These are phyloP conservation scores for Talaromyces thailandensis DNA, from an alignment of 495 filamentous ascomycete genomes.

Conservation along the genomic window DNA sequence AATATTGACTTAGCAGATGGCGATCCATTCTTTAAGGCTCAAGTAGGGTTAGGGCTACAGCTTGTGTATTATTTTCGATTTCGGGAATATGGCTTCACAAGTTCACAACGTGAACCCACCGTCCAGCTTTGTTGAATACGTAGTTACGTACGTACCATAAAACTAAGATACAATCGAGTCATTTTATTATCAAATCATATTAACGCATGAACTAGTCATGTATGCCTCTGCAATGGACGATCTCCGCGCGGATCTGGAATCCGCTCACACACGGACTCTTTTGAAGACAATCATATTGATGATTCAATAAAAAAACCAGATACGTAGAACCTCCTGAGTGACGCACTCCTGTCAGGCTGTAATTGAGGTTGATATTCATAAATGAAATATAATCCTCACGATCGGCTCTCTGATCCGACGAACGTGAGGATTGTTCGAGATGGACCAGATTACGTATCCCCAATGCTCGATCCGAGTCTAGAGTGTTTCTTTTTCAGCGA, in stretches of 20 bases:
- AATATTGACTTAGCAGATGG: not conserved
- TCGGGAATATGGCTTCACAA: not conserved
- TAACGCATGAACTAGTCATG: not conserved
- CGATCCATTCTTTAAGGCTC: not conserved
- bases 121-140: not conserved
- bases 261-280: not conserved
- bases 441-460: not conserved
- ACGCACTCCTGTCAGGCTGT: not conserved
- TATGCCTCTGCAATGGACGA: not conserved
- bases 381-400: not conserved
- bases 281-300: not conserved
- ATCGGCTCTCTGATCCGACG: not conserved
- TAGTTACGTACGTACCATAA: not conserved
- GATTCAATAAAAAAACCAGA: not conserved
- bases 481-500: not conserved
- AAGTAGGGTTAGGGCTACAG: not conserved
- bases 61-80: not conserved
- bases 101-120: not conserved
- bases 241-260: not conserved
- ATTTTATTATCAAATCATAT: not conserved
- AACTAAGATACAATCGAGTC: not conserved
- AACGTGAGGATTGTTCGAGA: not conserved
- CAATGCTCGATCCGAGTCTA: not conserved
- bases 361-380: not conserved
- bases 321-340: not conserved